Percentiles rank a stretch among this genome's conserved stretches.
Evolutionary conservation across 768 basidiomycete species (phyloP).

Genomic region (Strobilomyces dryophilus): DNA sequence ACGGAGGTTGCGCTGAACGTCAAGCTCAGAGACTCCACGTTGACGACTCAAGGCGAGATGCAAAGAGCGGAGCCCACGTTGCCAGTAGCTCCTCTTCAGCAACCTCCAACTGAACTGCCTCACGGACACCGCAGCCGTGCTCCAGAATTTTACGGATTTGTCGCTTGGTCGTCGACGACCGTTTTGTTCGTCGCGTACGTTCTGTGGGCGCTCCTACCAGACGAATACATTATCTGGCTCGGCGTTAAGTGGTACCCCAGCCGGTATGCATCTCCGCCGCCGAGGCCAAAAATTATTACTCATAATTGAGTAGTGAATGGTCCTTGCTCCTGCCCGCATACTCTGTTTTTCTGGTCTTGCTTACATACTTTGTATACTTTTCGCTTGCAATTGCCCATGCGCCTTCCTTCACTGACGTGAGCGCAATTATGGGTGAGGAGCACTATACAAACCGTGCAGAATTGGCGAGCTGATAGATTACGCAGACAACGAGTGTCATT

Average conservation of each 20-base stretch:
- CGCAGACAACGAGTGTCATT: conserved; percentile 54
- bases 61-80: conserved; percentile 35
- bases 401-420: conserved; percentile 63
- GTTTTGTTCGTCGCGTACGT: conserved; percentile 66
- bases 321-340: conserved; percentile 77
- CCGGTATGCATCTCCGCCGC: conserved; percentile 41
- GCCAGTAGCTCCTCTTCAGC: conserved; percentile 42
- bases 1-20: conserved; percentile 22
- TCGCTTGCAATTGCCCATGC: conserved; percentile 69
- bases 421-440: conserved; percentile 58
- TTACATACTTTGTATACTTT: conserved; percentile 76
- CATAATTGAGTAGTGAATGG: conserved; percentile 65
- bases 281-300: background rate
- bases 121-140: conserved; percentile 59
- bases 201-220: conserved; percentile 79
- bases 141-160: conserved; percentile 89
- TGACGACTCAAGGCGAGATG: conserved; percentile 12
- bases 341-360: conserved; percentile 61
- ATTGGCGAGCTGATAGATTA: conserved; percentile 9
- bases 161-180: conserved; percentile 76
- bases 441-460: conserved; percentile 8
- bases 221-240: conserved; percentile 56
- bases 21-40: background rate
- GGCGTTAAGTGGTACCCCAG: conserved; percentile 89
- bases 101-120: conserved; percentile 37